Evolutionary conservation across 768 basidiomycete genomes (phyloP).

Genomic region (Sutorius australiensis): DNA sequence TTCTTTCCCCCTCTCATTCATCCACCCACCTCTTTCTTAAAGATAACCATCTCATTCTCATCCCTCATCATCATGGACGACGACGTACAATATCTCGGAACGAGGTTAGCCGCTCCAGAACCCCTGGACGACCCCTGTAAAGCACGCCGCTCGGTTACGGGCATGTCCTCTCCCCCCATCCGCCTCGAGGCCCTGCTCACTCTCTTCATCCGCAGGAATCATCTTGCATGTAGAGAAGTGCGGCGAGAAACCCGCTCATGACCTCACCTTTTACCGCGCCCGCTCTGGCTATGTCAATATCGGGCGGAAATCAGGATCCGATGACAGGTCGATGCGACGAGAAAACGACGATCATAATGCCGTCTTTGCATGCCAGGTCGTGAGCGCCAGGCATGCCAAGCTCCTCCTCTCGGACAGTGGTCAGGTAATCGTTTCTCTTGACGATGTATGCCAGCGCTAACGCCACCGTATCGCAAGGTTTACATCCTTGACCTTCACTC

Average conservation of each 20-base stretch:
- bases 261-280: slow-evolving; percentile 50
- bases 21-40: background rate
- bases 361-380: slow-evolving; percentile 72
- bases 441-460: slow-evolving; percentile 19
- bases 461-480: slow-evolving; percentile 39
- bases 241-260: slow-evolving; percentile 41
- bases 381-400: slow-evolving; percentile 76
- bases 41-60: background rate
- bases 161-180: slow-evolving; percentile 33
- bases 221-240: slow-evolving; percentile 54
- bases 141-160: slow-evolving; percentile 36
- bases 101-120: slow-evolving; percentile 29
- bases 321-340: slow-evolving; percentile 36
- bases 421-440: slow-evolving; percentile 42
- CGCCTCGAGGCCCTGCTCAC: slow-evolving; percentile 13
- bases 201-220: slow-evolving; percentile 43
- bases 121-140: slow-evolving; percentile 29
- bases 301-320: slow-evolving; percentile 60
- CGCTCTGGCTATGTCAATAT: slow-evolving; percentile 53
- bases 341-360: slow-evolving; percentile 46
- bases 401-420: slow-evolving; percentile 69
- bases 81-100: slow-evolving; percentile 59
- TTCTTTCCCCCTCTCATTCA: slow-evolving; percentile 10
- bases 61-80: slow-evolving; percentile 43
- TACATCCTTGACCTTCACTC: slow-evolving; percentile 69